Conservation (phyloP, 176 grass and related monocot genomes). For the Cenchrus americanus region DNA sequence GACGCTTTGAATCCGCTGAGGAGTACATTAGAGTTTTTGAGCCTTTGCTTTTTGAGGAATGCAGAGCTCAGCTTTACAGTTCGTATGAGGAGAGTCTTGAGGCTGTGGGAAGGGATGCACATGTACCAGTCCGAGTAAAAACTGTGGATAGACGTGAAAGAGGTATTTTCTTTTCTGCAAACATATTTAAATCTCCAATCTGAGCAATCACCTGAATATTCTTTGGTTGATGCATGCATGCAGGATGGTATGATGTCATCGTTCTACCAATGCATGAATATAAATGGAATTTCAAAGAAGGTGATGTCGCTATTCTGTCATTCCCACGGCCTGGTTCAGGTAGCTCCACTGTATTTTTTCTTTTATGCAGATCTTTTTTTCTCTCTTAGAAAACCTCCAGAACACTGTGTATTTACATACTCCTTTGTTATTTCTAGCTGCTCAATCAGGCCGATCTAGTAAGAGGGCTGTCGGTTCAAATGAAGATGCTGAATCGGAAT, state of each 20-base stretch:
- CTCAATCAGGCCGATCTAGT: slow-evolving; percentile 80
- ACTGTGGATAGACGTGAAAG: slow-evolving; percentile 88
- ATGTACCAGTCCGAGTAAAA: slow-evolving; percentile 83
- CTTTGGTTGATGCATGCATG: slow-evolving; percentile 41
- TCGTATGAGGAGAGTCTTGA: slow-evolving; percentile 92
- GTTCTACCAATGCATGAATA: slow-evolving; percentile 77
- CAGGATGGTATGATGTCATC: slow-evolving; percentile 97
- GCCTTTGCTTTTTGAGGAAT: slow-evolving; percentile 99
- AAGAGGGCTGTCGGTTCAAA: slow-evolving; percentile 50
- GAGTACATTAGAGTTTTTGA: slow-evolving; percentile 97
- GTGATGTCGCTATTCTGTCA: slow-evolving; percentile 90
- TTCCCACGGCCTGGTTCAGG: slow-evolving; percentile 82
- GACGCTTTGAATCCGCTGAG: slow-evolving; percentile 87
- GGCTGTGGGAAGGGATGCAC: slow-evolving; percentile 72
- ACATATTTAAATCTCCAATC: neutral
- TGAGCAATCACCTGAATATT: slow-evolving; percentile 20
- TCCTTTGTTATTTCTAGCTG: slow-evolving; percentile 37
- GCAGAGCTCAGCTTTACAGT: slow-evolving; percentile 93
- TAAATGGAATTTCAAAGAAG: slow-evolving; percentile 99
- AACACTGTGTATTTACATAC: slow-evolving; percentile 21
- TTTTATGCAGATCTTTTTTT: slow-evolving; percentile 2
- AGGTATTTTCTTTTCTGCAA: slow-evolving; percentile 50
- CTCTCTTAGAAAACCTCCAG: neutral
- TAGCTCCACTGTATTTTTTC: slow-evolving; percentile 18
- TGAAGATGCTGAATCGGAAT: slow-evolving; percentile 66